phyloP scores from a whole-genome alignment of 768 basidiomycete species.

The Kwoniella dejecticola region DNA sequence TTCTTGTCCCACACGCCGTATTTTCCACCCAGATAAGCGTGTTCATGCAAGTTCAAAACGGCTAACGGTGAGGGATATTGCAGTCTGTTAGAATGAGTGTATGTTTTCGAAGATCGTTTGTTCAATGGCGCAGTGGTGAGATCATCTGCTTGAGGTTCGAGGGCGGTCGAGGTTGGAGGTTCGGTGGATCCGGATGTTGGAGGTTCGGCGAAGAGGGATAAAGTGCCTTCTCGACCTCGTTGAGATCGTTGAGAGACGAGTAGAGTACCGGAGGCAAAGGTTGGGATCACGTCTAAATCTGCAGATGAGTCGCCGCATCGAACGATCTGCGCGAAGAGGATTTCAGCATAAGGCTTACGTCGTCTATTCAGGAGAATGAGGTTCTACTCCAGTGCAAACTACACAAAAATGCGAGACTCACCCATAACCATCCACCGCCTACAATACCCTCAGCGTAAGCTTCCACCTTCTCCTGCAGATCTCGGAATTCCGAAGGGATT shows the following conservation, averaged over 20 bases:
- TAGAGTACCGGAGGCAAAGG: constrained; percentile 85
- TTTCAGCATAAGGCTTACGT: too few relatives aligned
- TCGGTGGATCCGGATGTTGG: constrained; percentile 17
- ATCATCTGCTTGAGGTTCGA: neutral
- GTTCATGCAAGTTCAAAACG: constrained; percentile 50
- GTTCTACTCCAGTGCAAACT: too few relatives aligned
- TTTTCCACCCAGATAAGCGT: constrained; percentile 47
- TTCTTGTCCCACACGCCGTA: constrained; percentile 49
- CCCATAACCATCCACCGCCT: constrained; percentile 54
- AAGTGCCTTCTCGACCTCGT: constrained; percentile 39
- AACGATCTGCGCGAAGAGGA: constrained; percentile 63
- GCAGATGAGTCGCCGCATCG: constrained; percentile 62
- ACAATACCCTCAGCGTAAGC: constrained; percentile 52
- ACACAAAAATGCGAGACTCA: too few relatives aligned
- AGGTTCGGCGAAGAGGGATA: constrained; percentile 22
- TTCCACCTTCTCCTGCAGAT: constrained; percentile 44
- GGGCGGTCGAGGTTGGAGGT: constrained; percentile 7
- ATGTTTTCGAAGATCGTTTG: constrained; percentile 1
- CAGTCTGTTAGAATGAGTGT: constrained; percentile 5
- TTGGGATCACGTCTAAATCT: constrained; percentile 73
- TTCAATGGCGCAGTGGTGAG: constrained; percentile 1
- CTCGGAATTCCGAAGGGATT: constrained; percentile 28
- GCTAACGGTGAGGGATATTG: constrained; percentile 44
- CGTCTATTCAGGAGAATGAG: too few relatives aligned
- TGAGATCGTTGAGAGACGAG: constrained; percentile 62